Base-by-base conservation (phyloP, 1,139 yeast species). In the Hansenula lynferdii region DNA sequence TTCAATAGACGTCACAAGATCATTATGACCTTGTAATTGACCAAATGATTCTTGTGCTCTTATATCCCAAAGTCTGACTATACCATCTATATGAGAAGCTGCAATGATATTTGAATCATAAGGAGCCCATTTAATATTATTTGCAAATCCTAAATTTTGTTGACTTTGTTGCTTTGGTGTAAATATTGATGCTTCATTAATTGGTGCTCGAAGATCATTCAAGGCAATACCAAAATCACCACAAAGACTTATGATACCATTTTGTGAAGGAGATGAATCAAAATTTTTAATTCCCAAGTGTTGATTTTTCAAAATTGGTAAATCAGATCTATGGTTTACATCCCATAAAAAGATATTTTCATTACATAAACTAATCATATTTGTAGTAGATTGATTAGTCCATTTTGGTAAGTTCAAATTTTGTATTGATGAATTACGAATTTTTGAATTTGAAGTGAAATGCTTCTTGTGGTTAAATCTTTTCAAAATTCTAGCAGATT, bases 281-380 rank as follows among this genome's bases (percentile, higher is more conserved):
- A 82, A 72, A 40, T 73, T 67, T 14, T 58, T 54, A 4, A 79
- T 55, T 0, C 87, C 85, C 4, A 67, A 58, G 17, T 75, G 64
- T 31, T 69, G 70, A 23, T 77, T 69, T 36, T 79, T 76, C 39
- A 76, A 60, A 9, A 75, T 57, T 2, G 95, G 74, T 54, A 65
- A 49, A 53, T 75, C 67, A 42, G 77, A 65, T 58, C 83, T 58
- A 26, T 73, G 57, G 11, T 70, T 64, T 17, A 79, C 63, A 57
- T 85, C 89, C 95, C 95, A 85, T 38, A 78, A 59, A 55, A 81
- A 85, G 21, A 85, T 51, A 45, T 77, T 73, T 47, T 80, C 77
- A 43, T 77, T 75, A 56, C 81, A 85, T 10, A 78, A 67, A 30
- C 82, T 57, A 41, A 85, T 40, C 6, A 17, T 38, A 2, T 75